These are phyloP conservation scores for Teratosphaeria viscida DNA, from an alignment of 2,329 filamentous ascomycete species.

Conservation along the genomic window DNA sequence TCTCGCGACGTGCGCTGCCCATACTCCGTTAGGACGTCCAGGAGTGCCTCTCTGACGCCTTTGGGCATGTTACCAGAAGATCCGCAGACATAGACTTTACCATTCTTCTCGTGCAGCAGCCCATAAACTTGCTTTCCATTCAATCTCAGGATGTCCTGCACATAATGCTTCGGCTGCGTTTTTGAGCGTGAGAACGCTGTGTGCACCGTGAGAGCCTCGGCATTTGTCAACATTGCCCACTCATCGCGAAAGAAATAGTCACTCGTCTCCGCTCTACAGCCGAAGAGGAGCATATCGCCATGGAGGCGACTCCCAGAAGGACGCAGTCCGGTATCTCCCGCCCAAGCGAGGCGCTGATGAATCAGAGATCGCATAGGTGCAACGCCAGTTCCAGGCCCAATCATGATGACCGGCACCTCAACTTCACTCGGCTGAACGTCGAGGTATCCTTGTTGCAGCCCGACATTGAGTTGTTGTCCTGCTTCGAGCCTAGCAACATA, in stretches of 20 bases:
- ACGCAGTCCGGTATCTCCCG: slow-evolving; percentile 7
- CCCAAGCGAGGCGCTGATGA: not conserved
- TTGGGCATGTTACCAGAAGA: slow-evolving; percentile 62
- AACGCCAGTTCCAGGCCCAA: slow-evolving; percentile 78
- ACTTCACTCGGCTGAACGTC: slow-evolving; percentile 39
- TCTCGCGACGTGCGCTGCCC: slow-evolving; percentile 30
- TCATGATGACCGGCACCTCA: slow-evolving; percentile 55
- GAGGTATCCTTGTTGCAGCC: slow-evolving; percentile 44
- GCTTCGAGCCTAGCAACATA: slow-evolving; percentile 59
- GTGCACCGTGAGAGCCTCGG: slow-evolving; percentile 42
- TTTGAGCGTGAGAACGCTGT: slow-evolving; percentile 65
- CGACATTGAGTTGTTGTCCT: slow-evolving; percentile 50
- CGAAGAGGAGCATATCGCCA: slow-evolving; percentile 61
- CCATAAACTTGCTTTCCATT: slow-evolving; percentile 40
- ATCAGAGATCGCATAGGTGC: slow-evolving; percentile 74
- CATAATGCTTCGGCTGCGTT: slow-evolving; percentile 51
- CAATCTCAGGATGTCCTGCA: slow-evolving; percentile 52
- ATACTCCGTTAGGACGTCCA: slow-evolving; percentile 46
- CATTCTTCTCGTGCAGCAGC: slow-evolving; percentile 41
- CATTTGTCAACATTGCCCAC: slow-evolving; percentile 46
- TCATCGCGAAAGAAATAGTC: slow-evolving; percentile 79
- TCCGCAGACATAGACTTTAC: slow-evolving; percentile 49
- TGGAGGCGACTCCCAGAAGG: slow-evolving; percentile 6
- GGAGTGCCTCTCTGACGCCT: slow-evolving; percentile 54
- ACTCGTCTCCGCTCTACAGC: slow-evolving; percentile 60